Conservation (phyloP, 2,329 filamentous ascomycete genomes). For the Cytospora leucostoma region DNA sequence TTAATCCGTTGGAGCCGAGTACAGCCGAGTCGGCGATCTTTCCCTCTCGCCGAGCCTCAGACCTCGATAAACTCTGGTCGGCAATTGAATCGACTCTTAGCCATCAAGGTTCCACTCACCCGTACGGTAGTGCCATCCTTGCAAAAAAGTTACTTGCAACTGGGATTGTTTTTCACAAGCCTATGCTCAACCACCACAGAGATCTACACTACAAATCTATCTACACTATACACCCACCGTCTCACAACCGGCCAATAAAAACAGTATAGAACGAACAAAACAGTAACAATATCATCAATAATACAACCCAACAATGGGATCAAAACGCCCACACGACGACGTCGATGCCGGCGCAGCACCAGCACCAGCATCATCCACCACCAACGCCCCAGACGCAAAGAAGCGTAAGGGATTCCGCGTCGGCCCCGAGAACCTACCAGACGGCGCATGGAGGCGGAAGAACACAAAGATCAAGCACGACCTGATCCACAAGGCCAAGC, state of each 20-base stretch:
- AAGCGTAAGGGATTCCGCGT: conserved; percentile 77
- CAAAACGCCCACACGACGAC: conserved; percentile 57
- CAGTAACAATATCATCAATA: too few relatives aligned
- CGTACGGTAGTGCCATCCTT: conserved; percentile 11
- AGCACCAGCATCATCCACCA: conserved; percentile 29
- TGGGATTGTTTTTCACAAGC: background rate
- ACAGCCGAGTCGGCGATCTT: conserved; percentile 23
- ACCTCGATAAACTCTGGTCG: background rate
- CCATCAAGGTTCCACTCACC: conserved; percentile 25
- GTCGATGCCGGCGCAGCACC: conserved; percentile 44
- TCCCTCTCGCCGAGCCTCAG: conserved; percentile 13
- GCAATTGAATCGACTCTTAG: background rate
- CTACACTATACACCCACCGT: too few relatives aligned
- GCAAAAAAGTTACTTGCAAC: background rate
- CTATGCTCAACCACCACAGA: too few relatives aligned
- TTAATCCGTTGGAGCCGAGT: conserved; percentile 22
- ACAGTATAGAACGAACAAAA: too few relatives aligned
- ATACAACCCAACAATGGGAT: conserved; percentile 49
- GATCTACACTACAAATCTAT: too few relatives aligned
- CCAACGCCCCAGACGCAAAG: conserved; percentile 45
- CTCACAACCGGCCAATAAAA: background rate
- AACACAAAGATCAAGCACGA: conserved; percentile 81
- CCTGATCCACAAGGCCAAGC: conserved; percentile 87
- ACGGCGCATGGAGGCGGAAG: conserved; percentile 84
- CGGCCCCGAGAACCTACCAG: conserved; percentile 86